Evolutionary conservation across 371 early-diverging fungal species (phyloP).

Genomic region (Rhizomucor pusillus): DNA sequence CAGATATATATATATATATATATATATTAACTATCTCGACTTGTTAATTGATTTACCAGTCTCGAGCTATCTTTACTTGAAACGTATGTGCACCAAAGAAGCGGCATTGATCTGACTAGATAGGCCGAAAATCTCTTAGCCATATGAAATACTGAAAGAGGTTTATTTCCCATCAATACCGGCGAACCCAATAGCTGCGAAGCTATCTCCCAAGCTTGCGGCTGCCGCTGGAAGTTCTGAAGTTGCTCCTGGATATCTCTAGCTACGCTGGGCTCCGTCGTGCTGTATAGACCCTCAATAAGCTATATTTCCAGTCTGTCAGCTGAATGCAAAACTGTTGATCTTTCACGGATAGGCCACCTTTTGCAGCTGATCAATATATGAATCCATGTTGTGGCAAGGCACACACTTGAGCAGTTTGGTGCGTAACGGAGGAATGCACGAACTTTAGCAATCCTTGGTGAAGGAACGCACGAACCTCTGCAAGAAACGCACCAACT

Average conservation of each 20-base stretch:
- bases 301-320: conserved; percentile 9
- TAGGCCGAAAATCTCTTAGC: not conserved
- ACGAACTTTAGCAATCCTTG: too few species aligned
- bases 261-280: conserved; percentile 17
- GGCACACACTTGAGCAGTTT: too few species aligned
- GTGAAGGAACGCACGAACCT: too few species aligned
- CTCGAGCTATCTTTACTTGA: conserved; percentile 75
- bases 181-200: conserved; percentile 56
- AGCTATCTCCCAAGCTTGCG: conserved; percentile 76
- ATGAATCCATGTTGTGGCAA: too few species aligned
- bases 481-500: too few species aligned
- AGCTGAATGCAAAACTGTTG: too few species aligned
- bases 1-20: too few species aligned
- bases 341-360: too few species aligned
- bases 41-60: conserved; percentile 54
- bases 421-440: too few species aligned
- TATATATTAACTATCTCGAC: not conserved
- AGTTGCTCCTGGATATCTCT: conserved; percentile 68
- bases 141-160: not conserved
- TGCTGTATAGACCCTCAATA: conserved; percentile 18
- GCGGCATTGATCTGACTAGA: conserved; percentile 62
- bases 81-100: conserved; percentile 88
- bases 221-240: conserved; percentile 64
- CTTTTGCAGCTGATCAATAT: too few species aligned
- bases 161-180: conserved; percentile 39